Base-by-base conservation (phyloP, 768 basidiomycete genomes). In the Suillus decipiens region DNA sequence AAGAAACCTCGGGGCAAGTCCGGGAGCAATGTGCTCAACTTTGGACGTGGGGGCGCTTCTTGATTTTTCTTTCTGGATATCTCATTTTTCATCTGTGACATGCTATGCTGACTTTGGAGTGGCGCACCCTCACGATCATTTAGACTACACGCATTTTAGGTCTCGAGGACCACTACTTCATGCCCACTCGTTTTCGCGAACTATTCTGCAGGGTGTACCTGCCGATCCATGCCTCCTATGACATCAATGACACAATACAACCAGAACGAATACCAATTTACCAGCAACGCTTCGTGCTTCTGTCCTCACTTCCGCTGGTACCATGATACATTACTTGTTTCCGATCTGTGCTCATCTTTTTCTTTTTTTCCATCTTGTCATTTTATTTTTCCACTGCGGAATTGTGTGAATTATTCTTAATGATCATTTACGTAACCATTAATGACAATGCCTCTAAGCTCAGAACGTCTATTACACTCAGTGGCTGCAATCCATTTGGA, bases 1-100 rank as follows among this genome's bases (percentile, higher is more conserved):
- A 70, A 57, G 63, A 69, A 63, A 56, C 69, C 64, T 61, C 69
- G 75, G 56, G 59, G 63, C 19, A 76, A 75, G 12, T 70, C 71
- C 5, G 76, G 71, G 56, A 75, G 75, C 41, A 69, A 65, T 34
- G 45, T 72, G 39, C 53, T 69, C 45, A 50, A 64, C 55, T 55
- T 68, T 39, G 73, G 69, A 62, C 66, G 66, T 73, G 63, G 68
- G 28, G 60, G 36, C 17, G 41, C 45, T 6, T 60, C 54, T 66
- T 61, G n/a, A 60, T 7, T 45, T 62, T 24, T 62, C 24, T 61
- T 42, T 7, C 24, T 31, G 56, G 19, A 31, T 41, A 41, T 28
- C 39, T 39, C 39, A 11, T 17, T 28, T 19, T 28, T 11, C 39
- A 6, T 28, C 2, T 57, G 37, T 17, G 24, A 57, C 24, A 57